These are phyloP conservation scores for Pseudognaphalium luteoalbum DNA, from an alignment of 129 eudicot species.

Conservation along the genomic window DNA sequence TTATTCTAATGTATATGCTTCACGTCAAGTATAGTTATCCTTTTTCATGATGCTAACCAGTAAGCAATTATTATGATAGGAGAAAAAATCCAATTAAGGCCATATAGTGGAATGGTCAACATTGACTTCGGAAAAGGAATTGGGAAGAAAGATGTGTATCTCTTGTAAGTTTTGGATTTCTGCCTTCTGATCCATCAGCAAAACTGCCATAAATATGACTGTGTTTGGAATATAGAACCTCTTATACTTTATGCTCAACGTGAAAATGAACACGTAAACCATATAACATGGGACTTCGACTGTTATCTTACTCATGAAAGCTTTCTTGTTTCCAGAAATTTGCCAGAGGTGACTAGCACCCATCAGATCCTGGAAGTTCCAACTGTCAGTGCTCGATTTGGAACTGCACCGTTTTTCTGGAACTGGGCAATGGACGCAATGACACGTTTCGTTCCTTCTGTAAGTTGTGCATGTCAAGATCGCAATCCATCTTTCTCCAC, in stretches of 20 bases:
- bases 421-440: conserved; percentile 95
- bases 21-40: neutral
- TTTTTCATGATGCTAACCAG: conserved; percentile 25
- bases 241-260: neutral
- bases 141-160: conserved; percentile 82
- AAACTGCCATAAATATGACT: neutral
- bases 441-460: conserved; percentile 69
- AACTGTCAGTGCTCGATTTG: conserved; percentile 98
- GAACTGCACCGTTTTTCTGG: conserved; percentile 96
- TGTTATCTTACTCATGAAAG: conserved; percentile 5
- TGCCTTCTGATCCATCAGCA: conserved; percentile 13
- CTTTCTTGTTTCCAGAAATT: conserved; percentile 52
- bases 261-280: conserved; percentile 8
- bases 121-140: conserved; percentile 91
- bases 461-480: conserved; percentile 32
- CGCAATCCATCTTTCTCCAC: neutral
- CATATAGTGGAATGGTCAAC: conserved; percentile 87
- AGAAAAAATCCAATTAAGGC: conserved; percentile 66
- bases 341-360: conserved; percentile 83
- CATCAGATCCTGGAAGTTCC: conserved; percentile 82
- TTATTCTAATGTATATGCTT: conserved; percentile 5
- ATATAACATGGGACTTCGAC: neutral
- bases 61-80: conserved; percentile 46
- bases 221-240: conserved; percentile 3
- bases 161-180: conserved; percentile 62